Evolutionary conservation across 257 asterid genomes (phyloP), one percentile per base, ranked within the genome.

Genomic region (Solanum appendiculatum): DNA sequence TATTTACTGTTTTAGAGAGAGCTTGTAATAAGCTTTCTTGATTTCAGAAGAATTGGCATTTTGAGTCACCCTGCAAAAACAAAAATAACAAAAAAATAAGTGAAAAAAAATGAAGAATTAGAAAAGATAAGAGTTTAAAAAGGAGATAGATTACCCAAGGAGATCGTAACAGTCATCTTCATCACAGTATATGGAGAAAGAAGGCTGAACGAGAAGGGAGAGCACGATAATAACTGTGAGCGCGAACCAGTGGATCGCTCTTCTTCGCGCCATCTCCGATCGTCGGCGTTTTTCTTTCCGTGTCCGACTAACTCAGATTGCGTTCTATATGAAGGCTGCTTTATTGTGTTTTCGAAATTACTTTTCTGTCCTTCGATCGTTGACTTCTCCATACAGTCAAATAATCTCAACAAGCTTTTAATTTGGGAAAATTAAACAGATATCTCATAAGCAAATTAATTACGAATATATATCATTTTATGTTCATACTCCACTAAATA

Each of bases 131-230:
- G 23, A 4, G 40, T 80, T 72, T 5, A 40, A 69, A 23, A 23
- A 34, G 33, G 54, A 15, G 29, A 69, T 66, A 15, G 23, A 69
- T 70, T 88, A 96, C 99, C 98, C 99, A 60, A 97, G 90, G 86
- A 97, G 95, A 94, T 95, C 98, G 91, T 97, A 97, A 88, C 98
- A 97, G 88, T 96, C 98, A 51, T 97, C 98, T 89, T 97, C 98
- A 63, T 96, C 98, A 84, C 99, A 97, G 93, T 95, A 97, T 88
- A 97, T 97, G 92, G 99, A 94, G 87, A 86, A 16, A 36, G 95
- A 92, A 23, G 98, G 96, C 46, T 89, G 95, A 91, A 97, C 91
- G 87, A 96, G 92, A 86, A 93, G 89, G 66, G 86, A 89, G 80
- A 92, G 54, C 86, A 86, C 87, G 85, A 97, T 73, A 39, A 89